These are phyloP conservation scores for Heimioporus punctisporus DNA, from an alignment of 1,284 basidiomycete genomes.

Conservation along the genomic window DNA sequence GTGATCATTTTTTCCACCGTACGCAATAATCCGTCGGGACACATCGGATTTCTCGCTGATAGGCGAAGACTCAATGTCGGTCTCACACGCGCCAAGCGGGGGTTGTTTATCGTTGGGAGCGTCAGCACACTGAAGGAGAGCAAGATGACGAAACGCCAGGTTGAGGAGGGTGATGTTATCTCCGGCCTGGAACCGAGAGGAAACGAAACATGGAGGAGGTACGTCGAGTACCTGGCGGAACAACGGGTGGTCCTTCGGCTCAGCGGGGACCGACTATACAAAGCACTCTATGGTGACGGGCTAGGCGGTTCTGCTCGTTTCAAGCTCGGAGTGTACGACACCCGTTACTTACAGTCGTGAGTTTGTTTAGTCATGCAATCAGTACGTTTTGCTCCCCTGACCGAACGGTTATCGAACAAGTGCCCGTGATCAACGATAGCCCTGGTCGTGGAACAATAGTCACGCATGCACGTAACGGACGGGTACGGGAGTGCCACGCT, in stretches of 20 bases:
- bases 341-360: constrained; percentile 17
- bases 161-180: constrained; percentile 12
- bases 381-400: background rate
- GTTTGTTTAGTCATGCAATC: background rate
- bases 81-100: constrained; percentile 83
- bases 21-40: constrained; percentile 72
- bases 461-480: constrained; percentile 9
- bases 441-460: constrained; percentile 17
- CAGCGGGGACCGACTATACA: constrained; percentile 43
- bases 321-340: constrained; percentile 7
- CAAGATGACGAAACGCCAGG: constrained; percentile 30
- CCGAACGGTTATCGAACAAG: constrained; percentile 5
- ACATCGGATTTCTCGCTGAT: constrained; percentile 92
- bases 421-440: constrained; percentile 3
- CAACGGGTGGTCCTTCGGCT: constrained; percentile 54
- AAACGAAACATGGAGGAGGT: constrained; percentile 59
- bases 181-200: constrained; percentile 43
- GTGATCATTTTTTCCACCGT: constrained; percentile 93
- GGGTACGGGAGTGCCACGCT: background rate
- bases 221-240: constrained; percentile 54
- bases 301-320: constrained; percentile 7
- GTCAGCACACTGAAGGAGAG: constrained; percentile 66
- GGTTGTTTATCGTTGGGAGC: constrained; percentile 82
- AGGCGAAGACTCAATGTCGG: constrained; percentile 87
- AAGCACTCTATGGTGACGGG: constrained; percentile 49